These are phyloP conservation scores for Prosopis cineraria DNA, from an alignment of 306 rosid genomes.

Conservation along the genomic window DNA sequence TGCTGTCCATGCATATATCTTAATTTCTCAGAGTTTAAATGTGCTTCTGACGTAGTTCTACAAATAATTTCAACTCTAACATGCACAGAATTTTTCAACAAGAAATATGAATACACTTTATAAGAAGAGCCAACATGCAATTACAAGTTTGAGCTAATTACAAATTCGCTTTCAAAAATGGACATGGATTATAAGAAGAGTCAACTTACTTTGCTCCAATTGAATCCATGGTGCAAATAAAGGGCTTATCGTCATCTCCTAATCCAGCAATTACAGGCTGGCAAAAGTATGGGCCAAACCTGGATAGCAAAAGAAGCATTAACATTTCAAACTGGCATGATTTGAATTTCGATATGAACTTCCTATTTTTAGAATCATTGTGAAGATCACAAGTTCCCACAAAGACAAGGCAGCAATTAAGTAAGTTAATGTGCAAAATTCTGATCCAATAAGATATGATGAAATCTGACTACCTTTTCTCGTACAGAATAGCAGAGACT, in stretches of 20 bases:
- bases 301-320: slow-evolving; percentile 34
- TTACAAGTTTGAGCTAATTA: background rate
- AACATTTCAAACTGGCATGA: background rate
- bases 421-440: background rate
- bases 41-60: background rate
- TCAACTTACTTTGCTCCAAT: slow-evolving; percentile 92
- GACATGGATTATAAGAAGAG: slow-evolving; percentile 6
- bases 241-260: slow-evolving; percentile 85
- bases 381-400: background rate
- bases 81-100: background rate
- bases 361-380: background rate
- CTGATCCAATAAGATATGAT: background rate
- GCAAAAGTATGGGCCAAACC: slow-evolving; percentile 96
- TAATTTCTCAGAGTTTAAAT: background rate
- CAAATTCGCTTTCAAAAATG: background rate
- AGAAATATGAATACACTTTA: background rate
- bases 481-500: slow-evolving; percentile 69
- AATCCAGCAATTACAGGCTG: slow-evolving; percentile 98
- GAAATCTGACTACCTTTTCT: slow-evolving; percentile 27
- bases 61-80: background rate
- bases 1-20: background rate
- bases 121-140: background rate
- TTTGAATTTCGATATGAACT: background rate
- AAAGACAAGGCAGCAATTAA: background rate
- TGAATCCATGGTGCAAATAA: slow-evolving; percentile 96